Base-by-base conservation (phyloP, 2,329 filamentous ascomycete genomes). In the Sarocladium brachiariae region DNA sequence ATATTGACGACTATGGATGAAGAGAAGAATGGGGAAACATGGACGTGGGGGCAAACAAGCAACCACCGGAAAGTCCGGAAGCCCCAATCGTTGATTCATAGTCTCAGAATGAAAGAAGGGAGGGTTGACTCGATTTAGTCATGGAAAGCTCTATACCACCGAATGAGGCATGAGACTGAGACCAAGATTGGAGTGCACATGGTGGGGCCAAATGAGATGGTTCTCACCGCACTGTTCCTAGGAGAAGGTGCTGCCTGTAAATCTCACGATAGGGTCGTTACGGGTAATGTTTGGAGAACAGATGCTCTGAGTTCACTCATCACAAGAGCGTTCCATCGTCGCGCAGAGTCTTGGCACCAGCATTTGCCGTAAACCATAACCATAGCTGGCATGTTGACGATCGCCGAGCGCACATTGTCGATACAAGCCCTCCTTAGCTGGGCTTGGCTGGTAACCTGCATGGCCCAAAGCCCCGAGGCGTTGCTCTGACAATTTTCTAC, bases 41-140 rank as follows among this genome's bases (percentile, higher is more conserved):
- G n/a, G 43, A 47, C 43, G 43, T 47, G 43, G 43, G 43, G 39
- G 43, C 21, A 47, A 47, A 30, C 25, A 47, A 47, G 43, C 43
- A 19, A 25, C 43, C n/a, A 11, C 23, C 39, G 39, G 27, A 47
- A 25, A n/a, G 14, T 9, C 25, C 43, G 43, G 43, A 30, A 21
- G 39, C 19, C 27, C 16, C 16, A 23, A 47, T 47, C 43, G 43
- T 47, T 47, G 43, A 47, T 47, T 30, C 43, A 48, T 50, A 24
- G 51, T 53, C 51, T 53, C 51, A 51, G 39, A 41, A 39, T 18
- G 23, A 23, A 14, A 41, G 33, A 53, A 53, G 51, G 51, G 51
- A 53, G 51, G 45, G 16, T 50, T 30, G 46, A 45, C 43, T 34
- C 24, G 31, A 27, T 53, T 53, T 53, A 53, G 51, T 53, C 51